Percentiles rank a stretch among this genome's conserved stretches.
These are phyloP conservation scores for Vaccinium darrowii DNA, from an alignment of 148 eudicot species.

Conservation along the genomic window DNA sequence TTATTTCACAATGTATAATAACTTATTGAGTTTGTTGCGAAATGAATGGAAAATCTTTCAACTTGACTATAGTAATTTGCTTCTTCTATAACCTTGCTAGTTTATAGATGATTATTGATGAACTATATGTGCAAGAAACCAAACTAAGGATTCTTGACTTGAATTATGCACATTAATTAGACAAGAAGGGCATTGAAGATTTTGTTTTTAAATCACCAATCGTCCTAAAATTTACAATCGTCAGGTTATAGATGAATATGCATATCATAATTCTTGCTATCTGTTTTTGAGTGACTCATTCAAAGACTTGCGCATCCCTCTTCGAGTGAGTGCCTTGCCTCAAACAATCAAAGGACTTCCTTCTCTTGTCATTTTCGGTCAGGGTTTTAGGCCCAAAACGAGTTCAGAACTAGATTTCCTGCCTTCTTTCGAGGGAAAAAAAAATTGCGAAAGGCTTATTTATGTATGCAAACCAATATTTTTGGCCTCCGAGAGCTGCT, in stretches of 20 bases:
- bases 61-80: background rate
- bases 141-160: background rate
- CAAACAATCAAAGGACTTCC: background rate
- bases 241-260: background rate
- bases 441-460: background rate
- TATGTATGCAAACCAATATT: background rate
- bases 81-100: background rate
- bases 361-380: background rate
- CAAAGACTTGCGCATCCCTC: background rate
- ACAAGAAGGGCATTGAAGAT: background rate
- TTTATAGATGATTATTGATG: background rate
- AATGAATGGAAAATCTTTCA: background rate
- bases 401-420: background rate
- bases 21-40: background rate
- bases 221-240: background rate
- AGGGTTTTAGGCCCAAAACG: background rate
- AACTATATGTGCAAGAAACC: background rate
- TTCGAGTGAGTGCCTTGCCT: background rate
- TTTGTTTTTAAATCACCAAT: background rate
- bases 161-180: background rate
- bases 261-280: background rate
- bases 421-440: background rate
- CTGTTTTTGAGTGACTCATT: background rate
- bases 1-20: background rate
- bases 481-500: background rate